A percentile compares a stretch with the other conserved stretches of the same genome.
Evolutionary conservation across 345 rosid species (phyloP).

Genomic region (Mallotus nudiflorus): DNA sequence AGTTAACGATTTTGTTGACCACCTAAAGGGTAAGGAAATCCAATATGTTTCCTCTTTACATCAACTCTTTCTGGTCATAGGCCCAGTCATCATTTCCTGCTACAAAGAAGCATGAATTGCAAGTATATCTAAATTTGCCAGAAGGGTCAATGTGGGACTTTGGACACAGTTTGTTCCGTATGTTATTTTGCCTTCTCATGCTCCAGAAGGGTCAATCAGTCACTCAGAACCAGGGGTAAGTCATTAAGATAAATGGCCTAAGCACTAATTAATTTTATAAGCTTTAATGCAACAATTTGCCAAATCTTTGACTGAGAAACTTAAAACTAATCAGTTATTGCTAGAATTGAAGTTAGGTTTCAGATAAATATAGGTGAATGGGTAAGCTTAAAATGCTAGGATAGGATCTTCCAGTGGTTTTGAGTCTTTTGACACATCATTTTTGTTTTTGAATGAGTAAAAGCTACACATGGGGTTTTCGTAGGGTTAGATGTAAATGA

Average conservation of each 20-base stretch:
- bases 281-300: background rate
- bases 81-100: slow-evolving; percentile 1
- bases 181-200: slow-evolving; percentile 20
- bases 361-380: background rate
- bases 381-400: background rate
- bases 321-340: background rate
- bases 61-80: slow-evolving; percentile 13
- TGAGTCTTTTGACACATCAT: background rate
- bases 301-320: background rate
- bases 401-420: background rate
- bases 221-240: background rate
- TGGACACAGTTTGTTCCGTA: background rate
- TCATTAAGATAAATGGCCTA: background rate
- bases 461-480: background rate
- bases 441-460: background rate
- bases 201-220: slow-evolving; percentile 12
- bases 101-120: background rate
- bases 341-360: background rate
- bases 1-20: slow-evolving; percentile 20
- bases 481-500: background rate
- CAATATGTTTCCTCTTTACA: slow-evolving; percentile 13
- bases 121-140: slow-evolving; percentile 24
- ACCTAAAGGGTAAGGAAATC: slow-evolving; percentile 12
- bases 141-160: slow-evolving; percentile 20
- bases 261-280: background rate